Evolutionary conservation across 2,329 filamentous ascomycete species (phyloP).

Genomic region (Whalleya microplaca): DNA sequence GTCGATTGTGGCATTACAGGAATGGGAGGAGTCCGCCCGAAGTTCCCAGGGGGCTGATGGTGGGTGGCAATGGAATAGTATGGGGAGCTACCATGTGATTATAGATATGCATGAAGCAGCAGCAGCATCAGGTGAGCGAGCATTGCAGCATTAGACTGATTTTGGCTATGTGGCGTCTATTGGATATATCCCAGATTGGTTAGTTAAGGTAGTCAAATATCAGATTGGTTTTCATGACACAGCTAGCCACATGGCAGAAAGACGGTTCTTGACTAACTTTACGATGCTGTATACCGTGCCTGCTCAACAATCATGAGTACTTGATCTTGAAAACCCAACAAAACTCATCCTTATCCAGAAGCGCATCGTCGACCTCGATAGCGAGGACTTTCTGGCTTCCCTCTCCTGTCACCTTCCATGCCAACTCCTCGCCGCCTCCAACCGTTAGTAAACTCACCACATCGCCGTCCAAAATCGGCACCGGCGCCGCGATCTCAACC

Average conservation of each 20-base stretch:
- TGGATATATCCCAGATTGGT: not conserved
- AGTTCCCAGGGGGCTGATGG: slow-evolving; percentile 40
- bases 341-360: slow-evolving; percentile 30
- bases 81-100: slow-evolving; percentile 44
- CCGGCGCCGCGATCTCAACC: slow-evolving; percentile 45
- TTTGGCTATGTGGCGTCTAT: not conserved
- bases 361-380: slow-evolving; percentile 22
- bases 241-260: not conserved
- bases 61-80: slow-evolving; percentile 38
- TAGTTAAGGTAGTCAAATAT: not conserved
- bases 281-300: not conserved
- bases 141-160: not conserved
- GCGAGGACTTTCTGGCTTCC: slow-evolving; percentile 18
- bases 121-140: no score
- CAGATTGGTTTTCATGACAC: not conserved
- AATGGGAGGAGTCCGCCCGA: slow-evolving; percentile 60
- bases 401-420: slow-evolving; percentile 24
- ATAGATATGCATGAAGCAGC: not conserved
- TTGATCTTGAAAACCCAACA: slow-evolving; percentile 35
- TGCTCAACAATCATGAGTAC: slow-evolving; percentile 19
- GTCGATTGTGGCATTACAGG: slow-evolving; percentile 64
- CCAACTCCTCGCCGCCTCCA: slow-evolving; percentile 33
- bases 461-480: slow-evolving; percentile 53
- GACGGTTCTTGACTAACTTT: not conserved
- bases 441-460: slow-evolving; percentile 47